Conservation (phyloP, 345 rosid genomes). For the Nasturtium officinale region DNA sequence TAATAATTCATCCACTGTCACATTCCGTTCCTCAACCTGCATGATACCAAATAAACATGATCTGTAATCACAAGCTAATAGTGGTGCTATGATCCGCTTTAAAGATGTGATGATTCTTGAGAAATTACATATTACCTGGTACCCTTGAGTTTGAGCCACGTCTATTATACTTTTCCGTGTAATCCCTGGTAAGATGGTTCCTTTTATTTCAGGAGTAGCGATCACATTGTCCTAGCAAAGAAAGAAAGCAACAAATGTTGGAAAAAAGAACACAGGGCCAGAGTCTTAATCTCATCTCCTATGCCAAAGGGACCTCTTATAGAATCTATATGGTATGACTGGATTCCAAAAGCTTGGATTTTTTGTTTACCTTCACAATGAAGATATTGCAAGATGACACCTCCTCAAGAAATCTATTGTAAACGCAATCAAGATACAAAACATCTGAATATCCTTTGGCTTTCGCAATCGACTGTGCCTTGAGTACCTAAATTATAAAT, state of each 20-base stretch:
- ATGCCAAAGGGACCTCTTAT: background rate
- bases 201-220: constrained; percentile 72
- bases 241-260: background rate
- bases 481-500: constrained; percentile 31
- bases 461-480: constrained; percentile 44
- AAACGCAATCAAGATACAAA: constrained; percentile 44
- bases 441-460: constrained; percentile 46
- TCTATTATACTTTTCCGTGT: constrained; percentile 70
- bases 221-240: constrained; percentile 62
- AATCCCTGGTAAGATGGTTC: constrained; percentile 45
- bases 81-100: constrained; percentile 4
- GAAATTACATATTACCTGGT: constrained; percentile 50
- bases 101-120: constrained; percentile 1
- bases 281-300: constrained; percentile 10
- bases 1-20: constrained; percentile 63
- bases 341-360: background rate
- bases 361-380: constrained; percentile 38
- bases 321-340: background rate
- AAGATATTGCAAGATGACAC: constrained; percentile 48
- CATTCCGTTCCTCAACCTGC: constrained; percentile 43
- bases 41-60: constrained; percentile 7
- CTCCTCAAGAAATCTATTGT: constrained; percentile 43
- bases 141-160: constrained; percentile 77
- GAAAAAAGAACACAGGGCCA: background rate
- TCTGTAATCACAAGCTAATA: background rate